A percentile compares a stretch with the other conserved stretches of the same genome.
Conservation (phyloP, 192 early-diverging fungal species). For the Coemansia reversa region DNA sequence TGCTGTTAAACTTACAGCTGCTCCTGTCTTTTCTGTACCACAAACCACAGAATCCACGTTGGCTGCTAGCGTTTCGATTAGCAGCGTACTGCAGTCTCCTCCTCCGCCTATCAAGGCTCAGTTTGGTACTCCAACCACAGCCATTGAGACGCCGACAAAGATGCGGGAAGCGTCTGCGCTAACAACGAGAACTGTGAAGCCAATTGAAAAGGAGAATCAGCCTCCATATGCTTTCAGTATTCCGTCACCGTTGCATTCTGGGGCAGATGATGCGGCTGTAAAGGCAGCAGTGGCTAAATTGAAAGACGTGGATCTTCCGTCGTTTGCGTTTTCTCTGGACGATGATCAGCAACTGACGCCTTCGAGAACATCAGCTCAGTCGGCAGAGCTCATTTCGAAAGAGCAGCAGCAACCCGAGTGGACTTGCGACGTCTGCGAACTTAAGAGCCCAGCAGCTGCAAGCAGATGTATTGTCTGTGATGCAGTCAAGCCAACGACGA, state of each 20-base stretch:
- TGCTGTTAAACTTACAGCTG: no score
- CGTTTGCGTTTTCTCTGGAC: slow-evolving; percentile 23
- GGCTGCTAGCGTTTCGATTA: no score
- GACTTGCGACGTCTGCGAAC: slow-evolving; percentile 23
- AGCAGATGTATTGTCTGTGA: slow-evolving; percentile 31
- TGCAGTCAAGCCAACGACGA: slow-evolving; percentile 10
- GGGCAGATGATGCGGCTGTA: neutral
- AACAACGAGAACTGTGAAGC: neutral
- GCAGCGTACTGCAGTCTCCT: slow-evolving; percentile 6
- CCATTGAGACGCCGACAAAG: slow-evolving; percentile 9
- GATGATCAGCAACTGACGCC: neutral
- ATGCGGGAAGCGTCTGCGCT: neutral
- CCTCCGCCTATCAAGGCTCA: slow-evolving; percentile 18
- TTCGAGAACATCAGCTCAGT: neutral
- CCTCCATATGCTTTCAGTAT: slow-evolving; percentile 12
- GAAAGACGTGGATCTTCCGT: slow-evolving; percentile 14
- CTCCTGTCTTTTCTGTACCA: no score
- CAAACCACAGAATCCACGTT: no score
- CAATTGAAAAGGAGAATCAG: slow-evolving; percentile 13
- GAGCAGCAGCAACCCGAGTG: slow-evolving; percentile 7
- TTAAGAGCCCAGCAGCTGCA: slow-evolving; percentile 16
- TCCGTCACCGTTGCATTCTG: no score
- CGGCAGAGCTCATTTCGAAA: neutral
- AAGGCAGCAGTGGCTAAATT: slow-evolving; percentile 10
- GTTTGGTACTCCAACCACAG: slow-evolving; percentile 12